These are phyloP conservation scores for Camellia sinensis DNA, from an alignment of 148 eudicot species.

Conservation along the genomic window DNA sequence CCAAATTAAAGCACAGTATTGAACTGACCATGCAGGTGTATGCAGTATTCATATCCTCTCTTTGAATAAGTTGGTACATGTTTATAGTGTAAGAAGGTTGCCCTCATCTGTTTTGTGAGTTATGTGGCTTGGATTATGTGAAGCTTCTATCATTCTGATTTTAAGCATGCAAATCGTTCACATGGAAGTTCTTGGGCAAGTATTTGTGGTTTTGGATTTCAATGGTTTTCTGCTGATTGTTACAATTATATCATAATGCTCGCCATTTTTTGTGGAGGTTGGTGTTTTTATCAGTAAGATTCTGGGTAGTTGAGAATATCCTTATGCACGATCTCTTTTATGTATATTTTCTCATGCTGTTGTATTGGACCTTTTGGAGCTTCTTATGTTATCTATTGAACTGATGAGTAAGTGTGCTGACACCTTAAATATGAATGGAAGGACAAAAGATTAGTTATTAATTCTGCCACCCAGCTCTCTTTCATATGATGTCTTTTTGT, in stretches of 20 bases:
- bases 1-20: neutral
- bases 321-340: neutral
- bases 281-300: neutral
- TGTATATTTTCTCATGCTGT: neutral
- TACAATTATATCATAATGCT: neutral
- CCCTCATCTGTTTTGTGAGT: neutral
- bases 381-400: neutral
- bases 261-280: neutral
- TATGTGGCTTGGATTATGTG: neutral
- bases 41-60: neutral
- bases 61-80: neutral
- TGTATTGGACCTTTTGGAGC: neutral
- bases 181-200: neutral
- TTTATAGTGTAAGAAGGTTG: neutral
- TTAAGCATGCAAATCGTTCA: neutral
- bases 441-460: neutral
- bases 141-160: neutral
- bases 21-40: neutral
- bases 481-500: too few relatives aligned
- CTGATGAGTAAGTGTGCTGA: neutral
- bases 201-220: neutral
- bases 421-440: neutral
- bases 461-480: neutral
- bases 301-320: neutral
- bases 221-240: neutral